phyloP scores from a whole-genome alignment of 139 green algal species.

The Picochlorum costavermella region DNA sequence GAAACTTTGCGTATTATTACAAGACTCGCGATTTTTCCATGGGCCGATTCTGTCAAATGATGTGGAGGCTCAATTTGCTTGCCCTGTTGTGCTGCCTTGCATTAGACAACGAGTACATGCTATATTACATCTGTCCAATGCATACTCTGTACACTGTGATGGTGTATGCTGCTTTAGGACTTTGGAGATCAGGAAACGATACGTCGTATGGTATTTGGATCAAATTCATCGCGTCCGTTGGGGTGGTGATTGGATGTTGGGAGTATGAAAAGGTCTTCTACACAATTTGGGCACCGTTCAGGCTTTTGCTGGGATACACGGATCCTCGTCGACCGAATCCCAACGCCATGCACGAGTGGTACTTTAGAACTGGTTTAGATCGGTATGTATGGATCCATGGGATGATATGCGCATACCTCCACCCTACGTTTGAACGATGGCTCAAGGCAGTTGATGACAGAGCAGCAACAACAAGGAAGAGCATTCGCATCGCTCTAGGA shows the following conservation, averaged over 20 bases:
- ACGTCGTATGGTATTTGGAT: constrained; percentile 37
- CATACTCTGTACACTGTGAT: constrained; percentile 95
- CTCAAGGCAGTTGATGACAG: constrained; percentile 51
- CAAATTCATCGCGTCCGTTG: constrained; percentile 50
- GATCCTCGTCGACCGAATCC: constrained; percentile 67
- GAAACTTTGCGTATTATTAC: constrained; percentile 97
- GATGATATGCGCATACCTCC: constrained; percentile 85
- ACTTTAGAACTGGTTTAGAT: constrained; percentile 87
- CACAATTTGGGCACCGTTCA: constrained; percentile 72
- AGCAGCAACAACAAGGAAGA: constrained; percentile 13
- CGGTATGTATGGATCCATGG: constrained; percentile 94
- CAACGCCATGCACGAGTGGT: constrained; percentile 80
- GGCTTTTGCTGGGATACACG: constrained; percentile 69
- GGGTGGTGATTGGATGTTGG: constrained; percentile 69
- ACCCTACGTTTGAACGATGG: constrained; percentile 40
- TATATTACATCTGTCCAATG: constrained; percentile 99
- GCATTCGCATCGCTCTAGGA: constrained; percentile 18
- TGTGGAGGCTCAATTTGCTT: constrained; percentile 96
- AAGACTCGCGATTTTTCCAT: constrained; percentile 58
- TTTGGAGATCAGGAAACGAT: constrained; percentile 61
- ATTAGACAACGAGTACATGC: constrained; percentile 89
- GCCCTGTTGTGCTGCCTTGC: constrained; percentile 68
- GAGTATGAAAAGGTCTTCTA: constrained; percentile 86
- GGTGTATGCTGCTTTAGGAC: constrained; percentile 71
- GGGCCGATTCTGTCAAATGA: constrained; percentile 84